Base-by-base conservation (phyloP, 2,329 filamentous ascomycete genomes). In the Daldinia eschscholtzii region DNA sequence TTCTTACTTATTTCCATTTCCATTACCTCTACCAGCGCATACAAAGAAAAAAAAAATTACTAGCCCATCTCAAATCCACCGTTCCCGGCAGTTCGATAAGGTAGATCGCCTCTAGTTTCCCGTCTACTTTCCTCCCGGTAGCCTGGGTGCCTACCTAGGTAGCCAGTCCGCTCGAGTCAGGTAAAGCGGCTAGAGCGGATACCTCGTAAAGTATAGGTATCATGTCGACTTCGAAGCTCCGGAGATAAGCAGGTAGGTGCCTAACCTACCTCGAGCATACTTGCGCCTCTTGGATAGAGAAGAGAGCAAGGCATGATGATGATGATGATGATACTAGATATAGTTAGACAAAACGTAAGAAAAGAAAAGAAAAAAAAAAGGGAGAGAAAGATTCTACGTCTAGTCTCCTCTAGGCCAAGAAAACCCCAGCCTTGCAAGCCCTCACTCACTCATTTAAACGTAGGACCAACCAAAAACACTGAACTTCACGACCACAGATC, bases 361-460 rank as follows among this genome's bases (percentile, higher is more conserved):
- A 33, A 33, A 33, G 9, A 33, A 33, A 33, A 33, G 5, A 33
- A 33, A 33, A 33, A 33, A 2, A 6, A n/a, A n/a, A n/a, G n/a
- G n/a, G n/a, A 18, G 12, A 33, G 15, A 48, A 48, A 26, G 1
- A 37, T 33, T 33, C 30, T 33, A 33, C 1, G 30, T 33, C 1
- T 28, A 26, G 4, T 23, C 20, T 48, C 44, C 44, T 5, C 20
- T 48, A 26, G 44, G 44, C 23, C 23, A 48, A 48, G 15, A 9
- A 52, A 52, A 33, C 3, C 15, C n/a, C 46, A 52, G 46, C 46
- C 26, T 52, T 52, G 26, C 7, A 33, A 33, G 26, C 52, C 26
- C 37, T 28, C 13, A 10, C 20, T 23, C 20, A 23, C 20, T 23
- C 52, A 39, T 18, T 26, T 23, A 13, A 15, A 20, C 20, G 33